Evolutionary conservation across 805 yeast species (phyloP), one percentile per base, ranked within the genome.

Genomic region (Kluyveromyces siamensis): DNA sequence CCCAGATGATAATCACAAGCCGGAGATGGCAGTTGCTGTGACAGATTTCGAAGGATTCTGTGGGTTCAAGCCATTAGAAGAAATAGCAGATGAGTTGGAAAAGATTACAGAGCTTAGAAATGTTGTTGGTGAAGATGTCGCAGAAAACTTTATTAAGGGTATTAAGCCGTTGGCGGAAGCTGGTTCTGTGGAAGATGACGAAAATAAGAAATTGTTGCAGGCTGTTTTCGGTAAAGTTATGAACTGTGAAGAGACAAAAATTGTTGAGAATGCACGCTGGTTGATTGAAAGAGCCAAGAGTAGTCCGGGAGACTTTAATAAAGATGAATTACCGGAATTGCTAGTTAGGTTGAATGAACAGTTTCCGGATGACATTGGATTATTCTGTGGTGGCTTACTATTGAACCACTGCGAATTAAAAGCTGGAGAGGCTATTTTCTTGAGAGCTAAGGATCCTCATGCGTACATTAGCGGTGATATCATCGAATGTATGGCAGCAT

Each of bases 401-500:
- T 79, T 93, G 62, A 93, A 93, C 74, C 96, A 90, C 65, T 90
- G 90, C 60, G 71, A 71, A 51, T 76, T 93, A 60, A 70, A 79
- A 37, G 77, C 87, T 11, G 99, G 99, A 53, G 96, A 93, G 72
- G 98, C 97, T 49, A 89, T 93, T 83, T 93, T 90, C 64, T 75
- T 93, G 66, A 88, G 87, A 63, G 98, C 99, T 41, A 87, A 88
- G 70, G 97, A 90, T 68, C 98, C 98, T 25, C 99, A 93, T 69
- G 99, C 99, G 35, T 93, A 93, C 70, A 91, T 93, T 52, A 77
- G 84, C 48, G 99, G 99, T 56, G 98, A 93, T 68, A 93, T 93
- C 57, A 90, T 93, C 62, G 99, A 93, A 73, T 93, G 99, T 74
- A 93, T 93, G 99, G 99, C 99, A 40, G 97, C 99, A 8, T 84